phyloP scores from a whole-genome alignment of 2,329 filamentous ascomycete genomes.

The Nemania diffusa region DNA sequence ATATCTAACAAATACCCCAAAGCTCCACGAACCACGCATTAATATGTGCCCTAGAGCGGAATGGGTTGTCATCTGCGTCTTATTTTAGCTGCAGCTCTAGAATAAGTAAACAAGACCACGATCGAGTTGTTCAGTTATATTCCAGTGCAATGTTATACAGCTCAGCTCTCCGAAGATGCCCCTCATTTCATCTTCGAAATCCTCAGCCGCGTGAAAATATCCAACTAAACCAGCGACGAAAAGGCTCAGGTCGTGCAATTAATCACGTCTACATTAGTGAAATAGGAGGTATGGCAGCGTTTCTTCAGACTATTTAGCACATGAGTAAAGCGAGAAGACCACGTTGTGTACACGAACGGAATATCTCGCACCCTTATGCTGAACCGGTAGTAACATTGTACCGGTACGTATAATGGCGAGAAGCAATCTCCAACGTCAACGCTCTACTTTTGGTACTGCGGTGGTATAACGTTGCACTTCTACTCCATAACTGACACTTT shows the following conservation, averaged over 20 bases:
- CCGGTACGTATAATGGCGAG: neutral
- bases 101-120: neutral
- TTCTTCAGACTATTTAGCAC: neutral
- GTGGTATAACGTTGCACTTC: no score
- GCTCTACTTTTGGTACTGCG: no score
- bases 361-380: neutral
- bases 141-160: no score
- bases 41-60: neutral
- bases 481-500: no score
- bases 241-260: neutral
- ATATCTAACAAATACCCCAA: neutral
- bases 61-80: neutral
- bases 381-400: neutral
- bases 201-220: no score
- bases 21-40: neutral
- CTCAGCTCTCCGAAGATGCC: no score
- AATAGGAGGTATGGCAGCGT: neutral
- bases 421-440: no score
- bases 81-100: neutral
- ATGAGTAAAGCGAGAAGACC: no score
- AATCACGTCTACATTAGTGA: neutral
- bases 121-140: no score
- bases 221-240: neutral
- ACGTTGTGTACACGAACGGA: neutral
- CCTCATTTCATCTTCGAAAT: no score